A percentile compares a stretch with the other conserved stretches of the same genome.
Conservation (phyloP, 2,329 filamentous ascomycete genomes). For the Aspergillus cejpii region DNA sequence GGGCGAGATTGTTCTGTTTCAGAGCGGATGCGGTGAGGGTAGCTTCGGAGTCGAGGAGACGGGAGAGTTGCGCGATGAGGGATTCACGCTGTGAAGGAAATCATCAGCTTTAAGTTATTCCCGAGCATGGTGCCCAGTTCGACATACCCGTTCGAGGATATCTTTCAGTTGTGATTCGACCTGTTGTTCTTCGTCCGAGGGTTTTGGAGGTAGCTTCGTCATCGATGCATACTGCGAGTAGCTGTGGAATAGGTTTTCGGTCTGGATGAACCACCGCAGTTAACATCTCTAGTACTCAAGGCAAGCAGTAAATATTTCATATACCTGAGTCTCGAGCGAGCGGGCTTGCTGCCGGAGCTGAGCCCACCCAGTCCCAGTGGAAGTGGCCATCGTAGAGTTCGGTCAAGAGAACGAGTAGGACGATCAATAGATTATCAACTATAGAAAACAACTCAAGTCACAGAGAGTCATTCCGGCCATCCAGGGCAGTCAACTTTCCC, state of each 20-base stretch:
- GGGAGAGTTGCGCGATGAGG: slow-evolving; percentile 72
- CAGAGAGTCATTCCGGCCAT: not conserved
- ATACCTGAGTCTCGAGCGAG: slow-evolving; percentile 80
- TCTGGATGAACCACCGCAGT: slow-evolving; percentile 47
- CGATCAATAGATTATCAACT: not conserved
- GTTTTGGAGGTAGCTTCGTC: slow-evolving; percentile 70
- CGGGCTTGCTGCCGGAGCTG: slow-evolving; percentile 90
- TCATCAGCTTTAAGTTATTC: not conserved
- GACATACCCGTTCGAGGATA: slow-evolving; percentile 54
- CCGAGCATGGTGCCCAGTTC: not conserved
- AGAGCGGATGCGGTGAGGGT: slow-evolving; percentile 78
- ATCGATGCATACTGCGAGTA: slow-evolving; percentile 88
- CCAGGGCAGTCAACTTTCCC: not conserved
- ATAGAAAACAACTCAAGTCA: not conserved
- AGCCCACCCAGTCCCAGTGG: slow-evolving; percentile 70
- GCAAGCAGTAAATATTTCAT: slow-evolving; percentile 14
- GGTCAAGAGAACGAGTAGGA: not conserved
- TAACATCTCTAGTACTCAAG: slow-evolving; percentile 13
- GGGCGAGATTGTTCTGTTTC: slow-evolving; percentile 93
- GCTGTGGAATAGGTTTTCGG: slow-evolving; percentile 61
- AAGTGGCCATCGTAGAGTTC: slow-evolving; percentile 44
- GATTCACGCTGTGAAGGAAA: slow-evolving; percentile 60
- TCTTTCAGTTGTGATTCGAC: slow-evolving; percentile 79
- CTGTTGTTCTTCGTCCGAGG: slow-evolving; percentile 73
- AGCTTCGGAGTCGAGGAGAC: slow-evolving; percentile 88